These are phyloP conservation scores for Tremellales sp. DNA, from an alignment of 1,284 basidiomycete genomes.

Conservation along the genomic window DNA sequence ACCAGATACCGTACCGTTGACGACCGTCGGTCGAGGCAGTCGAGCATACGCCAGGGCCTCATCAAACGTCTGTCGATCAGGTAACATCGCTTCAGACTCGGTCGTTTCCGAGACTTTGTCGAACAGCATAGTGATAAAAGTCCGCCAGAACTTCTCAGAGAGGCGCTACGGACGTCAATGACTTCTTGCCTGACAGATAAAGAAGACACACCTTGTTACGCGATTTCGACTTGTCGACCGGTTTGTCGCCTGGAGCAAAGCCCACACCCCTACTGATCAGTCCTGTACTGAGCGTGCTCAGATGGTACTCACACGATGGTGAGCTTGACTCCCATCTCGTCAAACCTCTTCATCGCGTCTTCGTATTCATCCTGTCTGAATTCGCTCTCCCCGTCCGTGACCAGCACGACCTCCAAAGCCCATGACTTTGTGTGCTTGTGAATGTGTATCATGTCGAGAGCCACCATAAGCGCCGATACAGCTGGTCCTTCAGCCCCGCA, in stretches of 20 bases:
- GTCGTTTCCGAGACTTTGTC: conserved; percentile 44
- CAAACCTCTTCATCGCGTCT: conserved; percentile 61
- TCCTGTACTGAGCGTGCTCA: not conserved
- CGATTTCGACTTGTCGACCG: conserved; percentile 38
- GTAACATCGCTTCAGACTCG: conserved; percentile 47
- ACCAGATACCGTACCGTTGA: conserved; percentile 62
- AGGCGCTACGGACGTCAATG: conserved; percentile 52
- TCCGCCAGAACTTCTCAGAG: conserved; percentile 73
- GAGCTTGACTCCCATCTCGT: conserved; percentile 63
- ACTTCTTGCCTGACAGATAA: not conserved
- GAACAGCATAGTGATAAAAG: conserved; percentile 53
- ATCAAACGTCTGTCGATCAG: conserved; percentile 64
- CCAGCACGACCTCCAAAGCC: conserved; percentile 71
- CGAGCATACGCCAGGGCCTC: conserved; percentile 64
- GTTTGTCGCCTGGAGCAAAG: conserved; percentile 24
- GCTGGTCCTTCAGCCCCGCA: conserved; percentile 54
- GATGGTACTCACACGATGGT: conserved; percentile 50
- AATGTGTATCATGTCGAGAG: conserved; percentile 60
- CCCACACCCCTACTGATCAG: conserved; percentile 28
- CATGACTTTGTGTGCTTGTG: conserved; percentile 65
- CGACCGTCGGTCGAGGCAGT: conserved; percentile 64
- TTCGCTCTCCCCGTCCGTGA: conserved; percentile 65
- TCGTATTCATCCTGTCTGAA: conserved; percentile 58
- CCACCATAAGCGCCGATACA: conserved; percentile 80
- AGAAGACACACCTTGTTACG: conserved; percentile 22